These are phyloP conservation scores for Kwoniella botswanensis DNA, from an alignment of 768 basidiomycete genomes.

Conservation along the genomic window DNA sequence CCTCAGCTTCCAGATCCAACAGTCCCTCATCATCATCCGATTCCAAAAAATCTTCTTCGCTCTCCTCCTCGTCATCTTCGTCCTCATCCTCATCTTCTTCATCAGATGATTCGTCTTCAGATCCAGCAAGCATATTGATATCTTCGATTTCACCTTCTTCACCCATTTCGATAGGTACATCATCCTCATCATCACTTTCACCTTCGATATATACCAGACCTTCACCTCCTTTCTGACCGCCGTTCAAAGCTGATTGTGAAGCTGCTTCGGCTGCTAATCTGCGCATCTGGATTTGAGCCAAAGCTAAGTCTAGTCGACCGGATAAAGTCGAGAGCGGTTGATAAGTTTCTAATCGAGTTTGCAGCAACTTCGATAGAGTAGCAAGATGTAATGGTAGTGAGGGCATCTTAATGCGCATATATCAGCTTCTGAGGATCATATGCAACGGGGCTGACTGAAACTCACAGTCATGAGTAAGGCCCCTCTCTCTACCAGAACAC, in stretches of 20 bases:
- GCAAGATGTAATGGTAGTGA: slow-evolving; percentile 87
- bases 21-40: slow-evolving; percentile 39
- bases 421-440: slow-evolving; percentile 20
- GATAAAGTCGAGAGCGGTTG: slow-evolving; percentile 82
- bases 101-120: slow-evolving; percentile 19
- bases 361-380: slow-evolving; percentile 75
- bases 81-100: slow-evolving; percentile 21
- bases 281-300: slow-evolving; percentile 90
- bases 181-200: slow-evolving; percentile 65
- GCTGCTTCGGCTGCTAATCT: slow-evolving; percentile 68
- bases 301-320: slow-evolving; percentile 89
- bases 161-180: slow-evolving; percentile 58
- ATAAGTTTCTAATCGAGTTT: slow-evolving; percentile 77
- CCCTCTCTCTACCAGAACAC: slow-evolving; percentile 81
- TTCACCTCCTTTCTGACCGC: slow-evolving; percentile 67
- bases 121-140: slow-evolving; percentile 44
- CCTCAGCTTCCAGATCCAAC: slow-evolving; percentile 37
- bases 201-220: slow-evolving; percentile 75
- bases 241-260: slow-evolving; percentile 51
- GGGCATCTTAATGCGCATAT: slow-evolving; percentile 69
- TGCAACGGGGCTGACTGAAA: slow-evolving; percentile 30
- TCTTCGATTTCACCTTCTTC: slow-evolving; percentile 54
- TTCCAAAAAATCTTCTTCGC: slow-evolving; percentile 67
- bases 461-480: slow-evolving; percentile 92
- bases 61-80: slow-evolving; percentile 64